Conservation (phyloP, 495 filamentous ascomycete species). For the Podospora comata region DNA sequence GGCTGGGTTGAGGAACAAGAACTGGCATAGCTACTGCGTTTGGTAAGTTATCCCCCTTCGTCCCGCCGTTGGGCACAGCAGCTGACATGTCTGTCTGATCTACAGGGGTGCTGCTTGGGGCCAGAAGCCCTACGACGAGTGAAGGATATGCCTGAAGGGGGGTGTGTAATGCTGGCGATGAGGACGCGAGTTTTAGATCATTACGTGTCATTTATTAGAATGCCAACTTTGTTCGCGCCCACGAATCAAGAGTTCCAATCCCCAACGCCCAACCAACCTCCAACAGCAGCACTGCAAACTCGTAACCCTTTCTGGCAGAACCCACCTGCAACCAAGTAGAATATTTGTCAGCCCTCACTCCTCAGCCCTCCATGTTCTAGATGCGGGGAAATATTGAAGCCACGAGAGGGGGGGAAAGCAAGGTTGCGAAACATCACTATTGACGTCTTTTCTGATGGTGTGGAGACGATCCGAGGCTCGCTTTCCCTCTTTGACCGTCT, state of each 20-base stretch:
- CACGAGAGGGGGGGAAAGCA: background rate
- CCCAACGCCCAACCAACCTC: too few relatives aligned
- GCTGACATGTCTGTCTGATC: background rate
- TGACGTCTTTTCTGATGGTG: background rate
- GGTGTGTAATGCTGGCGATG: background rate
- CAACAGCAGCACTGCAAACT: too few relatives aligned
- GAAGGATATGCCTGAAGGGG: background rate
- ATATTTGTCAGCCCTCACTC: background rate
- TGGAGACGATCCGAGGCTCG: background rate
- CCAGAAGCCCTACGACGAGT: conserved; percentile 31
- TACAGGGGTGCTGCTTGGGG: conserved; percentile 25
- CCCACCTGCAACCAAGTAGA: background rate
- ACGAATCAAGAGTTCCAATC: too few relatives aligned
- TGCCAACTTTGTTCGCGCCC: too few relatives aligned
- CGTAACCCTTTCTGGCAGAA: background rate
- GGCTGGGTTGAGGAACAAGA: conserved; percentile 28
- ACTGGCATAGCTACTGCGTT: conserved; percentile 31
- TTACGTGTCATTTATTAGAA: background rate
- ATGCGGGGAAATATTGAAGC: background rate
- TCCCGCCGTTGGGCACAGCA: background rate
- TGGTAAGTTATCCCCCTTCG: conserved; percentile 20
- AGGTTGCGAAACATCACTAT: too few relatives aligned
- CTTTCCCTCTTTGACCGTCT: background rate
- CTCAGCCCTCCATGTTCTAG: background rate
- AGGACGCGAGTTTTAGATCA: background rate